Base-by-base conservation (phyloP, 139 green algal genomes). In the Deuterostichococcus epilithicus region DNA sequence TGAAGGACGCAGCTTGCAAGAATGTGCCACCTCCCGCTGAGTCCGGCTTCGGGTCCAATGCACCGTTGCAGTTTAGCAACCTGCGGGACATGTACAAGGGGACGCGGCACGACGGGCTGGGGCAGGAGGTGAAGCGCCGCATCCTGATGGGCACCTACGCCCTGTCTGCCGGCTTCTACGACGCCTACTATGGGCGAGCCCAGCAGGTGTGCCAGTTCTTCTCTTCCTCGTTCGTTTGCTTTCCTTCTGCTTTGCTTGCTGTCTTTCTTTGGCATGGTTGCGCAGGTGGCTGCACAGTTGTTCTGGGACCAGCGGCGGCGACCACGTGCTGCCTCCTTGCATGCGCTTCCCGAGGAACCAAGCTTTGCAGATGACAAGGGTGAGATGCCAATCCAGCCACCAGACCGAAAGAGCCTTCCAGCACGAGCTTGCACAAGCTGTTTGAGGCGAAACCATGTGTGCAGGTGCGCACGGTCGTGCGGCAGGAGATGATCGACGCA, bases 111-210 rank as follows among this genome's bases (percentile, higher is more conserved):
- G 72, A 74, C 15, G 92, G 92, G 2, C 85, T 99, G 59, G 92
- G 92, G 5, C 72, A 68, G 2, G 94, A 98, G 82, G 90, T 98
- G 47, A 97, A 97, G 81, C 85, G 95, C 33, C 90, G 96, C 69
- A 99, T 99, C 75, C 85, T 99, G 13, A 99, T 98, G 95, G 96
- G 96, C 72, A 98, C 93, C 0, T 99, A 99, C 81, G 91, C 95
- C 0, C 88, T 99, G 38, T 96, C 88, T 3, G 92, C 94, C 0
- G 95, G 95, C 26, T 99, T 98, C 81, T 95, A 96, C 70, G 96
- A 99, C 79, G 96, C 96, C 1, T 98, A 93, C 85, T 99, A 99
- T 87, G 97, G 97, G 83, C 85, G 88, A 0, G 95, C 96, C 0
- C 96, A 99, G 83, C 91, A 97, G 86, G 86, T 89, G 71, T 30